phyloP scores from a whole-genome alignment of 2,329 filamentous ascomycete genomes.

The Colletotrichum kahawae region DNA sequence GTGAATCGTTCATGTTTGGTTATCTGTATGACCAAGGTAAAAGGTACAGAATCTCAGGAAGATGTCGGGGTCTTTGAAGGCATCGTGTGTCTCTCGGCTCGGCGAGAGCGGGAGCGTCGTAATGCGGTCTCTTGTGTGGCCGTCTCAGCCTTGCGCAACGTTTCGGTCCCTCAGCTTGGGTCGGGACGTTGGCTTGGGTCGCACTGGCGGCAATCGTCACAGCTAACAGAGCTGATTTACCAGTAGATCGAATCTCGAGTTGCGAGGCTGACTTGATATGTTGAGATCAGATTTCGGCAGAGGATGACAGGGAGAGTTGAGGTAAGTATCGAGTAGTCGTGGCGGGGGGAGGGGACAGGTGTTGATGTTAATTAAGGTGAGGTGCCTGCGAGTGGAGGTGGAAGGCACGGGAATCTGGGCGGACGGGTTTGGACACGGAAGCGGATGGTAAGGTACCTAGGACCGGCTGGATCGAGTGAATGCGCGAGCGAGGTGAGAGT shows the following conservation, averaged over 20 bases:
- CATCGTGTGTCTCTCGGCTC: slow-evolving; percentile 7
- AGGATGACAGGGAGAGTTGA: slow-evolving; percentile 2
- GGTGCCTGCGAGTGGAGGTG: neutral
- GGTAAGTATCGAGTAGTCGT: neutral
- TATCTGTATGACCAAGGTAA: neutral
- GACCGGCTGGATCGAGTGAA: neutral
- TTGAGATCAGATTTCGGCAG: neutral
- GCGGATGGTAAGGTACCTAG: neutral
- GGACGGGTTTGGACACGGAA: neutral
- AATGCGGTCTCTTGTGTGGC: neutral
- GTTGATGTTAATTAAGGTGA: neutral
- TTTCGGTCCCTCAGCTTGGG: neutral
- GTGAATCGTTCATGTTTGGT: slow-evolving; percentile 45
- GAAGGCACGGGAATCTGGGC: neutral
- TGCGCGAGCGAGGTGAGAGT: neutral
- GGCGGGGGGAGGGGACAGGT: neutral
- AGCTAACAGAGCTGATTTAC: neutral
- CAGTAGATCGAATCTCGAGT: neutral
- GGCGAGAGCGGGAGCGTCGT: neutral
- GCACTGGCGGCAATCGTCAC: neutral
- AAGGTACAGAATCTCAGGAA: neutral
- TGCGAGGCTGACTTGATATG: neutral
- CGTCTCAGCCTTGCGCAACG: slow-evolving; percentile 6
- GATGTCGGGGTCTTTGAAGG: slow-evolving; percentile 1
- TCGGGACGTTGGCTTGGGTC: neutral